Evolutionary conservation across 768 basidiomycete genomes (phyloP), one percentile per base, ranked within the genome.

Genomic region (Podaxis sp.): DNA sequence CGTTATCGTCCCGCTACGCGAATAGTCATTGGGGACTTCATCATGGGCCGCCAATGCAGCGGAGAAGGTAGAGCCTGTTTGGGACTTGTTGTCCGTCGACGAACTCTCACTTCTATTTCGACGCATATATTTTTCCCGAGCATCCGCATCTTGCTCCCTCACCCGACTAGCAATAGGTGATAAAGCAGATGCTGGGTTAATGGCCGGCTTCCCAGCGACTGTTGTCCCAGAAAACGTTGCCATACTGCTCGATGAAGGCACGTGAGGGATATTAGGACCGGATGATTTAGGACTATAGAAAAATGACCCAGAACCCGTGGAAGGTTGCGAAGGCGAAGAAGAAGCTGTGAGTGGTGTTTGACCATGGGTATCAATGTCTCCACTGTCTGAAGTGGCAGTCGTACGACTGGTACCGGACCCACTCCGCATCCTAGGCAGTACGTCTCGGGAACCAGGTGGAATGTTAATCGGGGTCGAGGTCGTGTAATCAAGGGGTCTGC

Each of bases 81-180:
- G 84, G 6, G 88, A 89, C 71, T 78, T 85, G 65, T 81, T 85
- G 67, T 91, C 89, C 13, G 89, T 89, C 1, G 89, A 90, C 19
- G 88, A 80, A 68, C 91, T 92, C 55, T 90, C 92, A 70, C 91
- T 94, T 61, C 93, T 84, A 77, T 90, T 91, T 61, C 93, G 84
- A 64, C 84, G 80, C 71, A 92, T 79, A 71, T 93, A 94, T 69
- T 93, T 91, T 72, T 93, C 91, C 80, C 90, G 91, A 40, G 93
- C 93, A 70, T 89, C 90, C 19, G 92, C 92, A 70, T 94, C 93
- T 61, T 86, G 82, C 74, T 93, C 89, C 66, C 87, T 85, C 81
- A 94, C 88, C 37, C 91, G 89, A 67, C 79, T 88, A 29, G 88
- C 90, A 61, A 94, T 83, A 2, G 91, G 93, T 2, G 93, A 90